Base-by-base conservation (phyloP, 2,329 filamentous ascomycete species). In the Pochonia chlamydosporia region DNA sequence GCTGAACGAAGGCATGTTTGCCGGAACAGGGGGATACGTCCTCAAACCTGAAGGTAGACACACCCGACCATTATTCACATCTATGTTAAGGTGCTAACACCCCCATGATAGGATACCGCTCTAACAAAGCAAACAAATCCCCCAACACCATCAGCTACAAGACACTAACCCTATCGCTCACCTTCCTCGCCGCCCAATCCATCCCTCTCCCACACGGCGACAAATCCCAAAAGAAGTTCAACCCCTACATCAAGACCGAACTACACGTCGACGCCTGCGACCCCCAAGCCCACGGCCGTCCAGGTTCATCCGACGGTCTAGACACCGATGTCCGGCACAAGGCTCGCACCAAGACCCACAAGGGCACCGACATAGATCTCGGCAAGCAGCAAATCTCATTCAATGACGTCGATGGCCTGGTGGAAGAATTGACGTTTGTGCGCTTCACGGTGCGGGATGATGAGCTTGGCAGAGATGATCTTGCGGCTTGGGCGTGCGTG, bases 1-100 rank as follows among this genome's bases (percentile, higher is more conserved):
- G 92, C 77, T 96, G 13, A 96, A 96, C 61, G 84, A 93, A 60
- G 91, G 82, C 56, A 93, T 95, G 89, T 96, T 96, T 65, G 78
- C 82, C 2, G 87, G 85, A 10, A 88, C 87, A 1, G 76, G 76
- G n/a, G 91, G 91, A 20, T 96, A 90, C 72, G 82, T 93, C 2
- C 73, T 95, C 35, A 96, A 96, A 65, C 91, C 91, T 0, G 69
- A 78, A 53, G 87, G 85, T 74, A 59, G 37, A 59, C 20, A 40
- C 14, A 24, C 3, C 33, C 9, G 4, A 8, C 3, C 37, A 3
- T 10, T 6, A 6, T 1, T 23, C 14, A n/a, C n/a, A n/a, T n/a
- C n/a, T n/a, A n/a, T n/a, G n/a, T n/a, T n/a, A n/a, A n/a, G n/a
- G n/a, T 6, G 23, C 43, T 46, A 44, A 49, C 31, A 28, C 9